A percentile compares a stretch with the other conserved stretches of the same genome.
Conservation (phyloP, 306 rosid species). For the Trifolium pratense region DNA sequence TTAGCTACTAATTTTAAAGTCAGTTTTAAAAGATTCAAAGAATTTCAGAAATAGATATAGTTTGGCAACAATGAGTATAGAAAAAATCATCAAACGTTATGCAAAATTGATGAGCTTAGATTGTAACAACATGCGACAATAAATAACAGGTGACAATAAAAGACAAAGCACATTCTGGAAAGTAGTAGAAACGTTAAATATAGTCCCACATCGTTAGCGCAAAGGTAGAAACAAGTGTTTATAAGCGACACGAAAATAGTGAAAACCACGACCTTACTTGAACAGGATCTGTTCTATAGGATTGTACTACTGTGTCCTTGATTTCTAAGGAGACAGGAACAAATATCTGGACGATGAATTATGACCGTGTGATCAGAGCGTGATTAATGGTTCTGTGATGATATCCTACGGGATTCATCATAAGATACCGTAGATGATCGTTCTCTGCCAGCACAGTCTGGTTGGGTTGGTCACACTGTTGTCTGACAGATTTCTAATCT, state of each 20-base stretch:
- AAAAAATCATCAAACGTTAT: neutral
- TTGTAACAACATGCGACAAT: neutral
- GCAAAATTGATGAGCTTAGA: neutral
- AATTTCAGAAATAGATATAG: neutral
- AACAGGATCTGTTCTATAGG: slow-evolving; percentile 10
- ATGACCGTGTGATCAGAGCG: neutral
- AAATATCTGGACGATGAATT: neutral
- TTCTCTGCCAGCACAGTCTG: neutral
- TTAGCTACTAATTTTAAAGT: neutral
- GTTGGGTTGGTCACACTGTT: neutral
- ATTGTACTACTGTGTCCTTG: neutral
- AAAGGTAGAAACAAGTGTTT: neutral
- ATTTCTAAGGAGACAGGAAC: neutral
- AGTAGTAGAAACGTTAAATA: neutral
- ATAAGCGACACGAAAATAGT: neutral
- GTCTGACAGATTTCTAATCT: neutral
- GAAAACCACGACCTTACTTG: neutral
- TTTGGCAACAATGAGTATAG: neutral
- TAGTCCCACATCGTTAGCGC: neutral
- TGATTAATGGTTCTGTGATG: slow-evolving; percentile 9
- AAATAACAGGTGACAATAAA: neutral
- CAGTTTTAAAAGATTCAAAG: neutral
- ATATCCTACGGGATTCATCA: neutral
- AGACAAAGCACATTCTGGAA: neutral
- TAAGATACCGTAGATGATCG: neutral